Evolutionary conservation across 345 rosid species (phyloP).

Genomic region (Salix purpurea): DNA sequence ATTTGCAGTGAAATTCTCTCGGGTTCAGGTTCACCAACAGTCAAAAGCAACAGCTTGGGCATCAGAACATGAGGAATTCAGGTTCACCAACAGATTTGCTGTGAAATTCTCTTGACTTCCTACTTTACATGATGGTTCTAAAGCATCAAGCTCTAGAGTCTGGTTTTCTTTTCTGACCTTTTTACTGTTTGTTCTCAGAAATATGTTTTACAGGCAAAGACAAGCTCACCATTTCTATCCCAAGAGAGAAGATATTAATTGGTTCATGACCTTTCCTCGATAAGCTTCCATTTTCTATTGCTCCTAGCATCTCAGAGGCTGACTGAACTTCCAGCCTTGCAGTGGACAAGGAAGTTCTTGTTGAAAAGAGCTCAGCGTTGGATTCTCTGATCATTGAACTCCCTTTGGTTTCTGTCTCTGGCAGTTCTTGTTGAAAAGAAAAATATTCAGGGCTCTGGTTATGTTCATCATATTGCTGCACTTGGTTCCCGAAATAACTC

Average conservation of each 20-base stretch:
- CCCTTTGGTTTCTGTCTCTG: conserved; percentile 16
- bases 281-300: conserved; percentile 3
- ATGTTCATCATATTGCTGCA: conserved; percentile 21
- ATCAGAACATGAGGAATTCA: background rate
- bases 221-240: conserved; percentile 12
- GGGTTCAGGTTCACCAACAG: background rate
- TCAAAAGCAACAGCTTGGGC: background rate
- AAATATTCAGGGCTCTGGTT: conserved; percentile 11
- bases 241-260: background rate
- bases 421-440: conserved; percentile 13
- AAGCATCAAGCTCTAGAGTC: background rate
- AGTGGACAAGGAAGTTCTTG: conserved; percentile 14
- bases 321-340: background rate
- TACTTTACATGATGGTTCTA: background rate
- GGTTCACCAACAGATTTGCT: background rate
- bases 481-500: background rate
- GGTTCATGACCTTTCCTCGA: conserved; percentile 5
- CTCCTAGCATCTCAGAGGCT: conserved; percentile 8
- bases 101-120: conserved; percentile 8
- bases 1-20: conserved; percentile 9
- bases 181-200: conserved; percentile 3
- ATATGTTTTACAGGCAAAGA: conserved; percentile 13
- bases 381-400: conserved; percentile 8
- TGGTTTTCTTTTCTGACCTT: conserved; percentile 29
- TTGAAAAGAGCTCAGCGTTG: conserved; percentile 1